These are phyloP conservation scores for Rubia yunnanensis DNA, from an alignment of 257 asterid species.

Conservation along the genomic window DNA sequence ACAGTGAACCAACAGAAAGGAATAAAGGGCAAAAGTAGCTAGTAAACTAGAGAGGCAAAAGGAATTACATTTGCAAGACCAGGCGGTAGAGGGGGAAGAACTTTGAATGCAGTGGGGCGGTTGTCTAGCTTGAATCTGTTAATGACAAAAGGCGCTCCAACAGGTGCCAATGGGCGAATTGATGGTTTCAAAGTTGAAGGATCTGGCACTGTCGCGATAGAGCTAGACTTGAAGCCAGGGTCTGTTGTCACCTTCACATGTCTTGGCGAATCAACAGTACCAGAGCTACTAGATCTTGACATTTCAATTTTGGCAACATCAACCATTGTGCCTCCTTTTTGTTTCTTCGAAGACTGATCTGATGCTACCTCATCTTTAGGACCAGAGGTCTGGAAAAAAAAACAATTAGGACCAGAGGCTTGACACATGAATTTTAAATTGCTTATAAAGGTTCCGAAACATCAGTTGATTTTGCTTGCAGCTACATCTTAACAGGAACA, in stretches of 20 bases:
- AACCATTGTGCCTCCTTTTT: constrained; percentile 31
- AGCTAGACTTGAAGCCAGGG: constrained; percentile 29
- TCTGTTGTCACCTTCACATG: constrained; percentile 23
- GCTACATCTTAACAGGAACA: not conserved
- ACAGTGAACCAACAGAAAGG: not conserved
- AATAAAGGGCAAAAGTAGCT: not conserved
- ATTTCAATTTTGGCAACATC: constrained; percentile 39
- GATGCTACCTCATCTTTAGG: constrained; percentile 43
- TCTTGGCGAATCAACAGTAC: constrained; percentile 26
- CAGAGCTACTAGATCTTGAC: constrained; percentile 22
- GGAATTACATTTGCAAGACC: constrained; percentile 67
- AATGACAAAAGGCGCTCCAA: constrained; percentile 41
- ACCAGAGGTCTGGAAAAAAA: constrained; percentile 47
- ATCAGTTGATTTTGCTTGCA: not conserved
- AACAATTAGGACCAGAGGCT: not conserved
- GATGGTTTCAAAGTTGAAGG: constrained; percentile 33
- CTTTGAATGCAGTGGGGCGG: constrained; percentile 81
- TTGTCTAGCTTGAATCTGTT: constrained; percentile 90
- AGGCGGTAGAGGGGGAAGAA: constrained; percentile 68
- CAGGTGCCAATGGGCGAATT: constrained; percentile 47
- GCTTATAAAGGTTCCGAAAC: not conserved
- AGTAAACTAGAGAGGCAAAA: not conserved
- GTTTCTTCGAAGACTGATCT: constrained; percentile 36
- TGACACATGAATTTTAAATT: not conserved
- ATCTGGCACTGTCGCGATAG: constrained; percentile 29